Evolutionary conservation across 108 stramenopile genomes (phyloP).

Genomic region (Cyclotella kingstonii): DNA sequence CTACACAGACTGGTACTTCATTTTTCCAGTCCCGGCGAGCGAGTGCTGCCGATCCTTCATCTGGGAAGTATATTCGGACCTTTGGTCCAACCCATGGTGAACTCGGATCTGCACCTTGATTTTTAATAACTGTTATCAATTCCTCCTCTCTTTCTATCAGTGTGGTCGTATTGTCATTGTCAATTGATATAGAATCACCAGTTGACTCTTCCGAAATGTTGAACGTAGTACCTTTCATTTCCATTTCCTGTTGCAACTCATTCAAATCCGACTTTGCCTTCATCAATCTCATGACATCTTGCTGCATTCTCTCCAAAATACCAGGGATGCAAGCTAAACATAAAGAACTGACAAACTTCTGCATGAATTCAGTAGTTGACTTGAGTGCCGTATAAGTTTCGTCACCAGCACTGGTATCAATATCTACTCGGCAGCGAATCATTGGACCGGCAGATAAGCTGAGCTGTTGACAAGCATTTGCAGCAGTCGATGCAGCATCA

Average conservation of each 20-base stretch:
- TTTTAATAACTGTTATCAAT: conserved; percentile 47
- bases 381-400: conserved; percentile 91
- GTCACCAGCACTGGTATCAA: conserved; percentile 90
- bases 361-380: conserved; percentile 82
- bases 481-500: conserved; percentile 74
- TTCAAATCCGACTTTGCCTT: conserved; percentile 61
- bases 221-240: background rate
- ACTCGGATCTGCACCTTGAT: conserved; percentile 45
- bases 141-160: conserved; percentile 26
- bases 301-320: conserved; percentile 51
- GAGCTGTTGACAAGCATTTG: conserved; percentile 43
- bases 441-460: conserved; percentile 32
- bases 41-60: conserved; percentile 90
- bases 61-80: conserved; percentile 87
- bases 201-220: conserved; percentile 16
- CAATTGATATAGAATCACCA: conserved; percentile 9
- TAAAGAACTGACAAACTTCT: conserved; percentile 70
- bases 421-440: conserved; percentile 84
- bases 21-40: conserved; percentile 84
- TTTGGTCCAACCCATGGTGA: conserved; percentile 50
- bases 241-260: conserved; percentile 30
- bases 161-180: conserved; percentile 3
- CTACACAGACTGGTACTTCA: conserved; percentile 70
- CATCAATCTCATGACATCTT: conserved; percentile 56
- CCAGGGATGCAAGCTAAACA: conserved; percentile 66